Conservation (phyloP, 345 rosid genomes). For the Litchi chinensis region DNA sequence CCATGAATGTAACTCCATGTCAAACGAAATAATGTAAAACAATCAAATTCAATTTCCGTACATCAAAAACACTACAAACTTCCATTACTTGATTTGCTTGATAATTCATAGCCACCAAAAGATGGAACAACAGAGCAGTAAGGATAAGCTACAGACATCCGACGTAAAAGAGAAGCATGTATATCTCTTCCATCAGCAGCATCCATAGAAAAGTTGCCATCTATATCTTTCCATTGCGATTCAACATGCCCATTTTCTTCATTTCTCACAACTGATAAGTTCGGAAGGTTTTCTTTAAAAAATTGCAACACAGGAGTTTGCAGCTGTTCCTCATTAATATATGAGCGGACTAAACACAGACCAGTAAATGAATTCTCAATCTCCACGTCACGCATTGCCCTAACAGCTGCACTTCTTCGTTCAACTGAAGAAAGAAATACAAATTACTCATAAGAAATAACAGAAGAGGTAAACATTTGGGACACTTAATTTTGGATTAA, state of each 20-base stretch:
- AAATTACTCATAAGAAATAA: too few relatives aligned
- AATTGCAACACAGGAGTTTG: conserved; percentile 53
- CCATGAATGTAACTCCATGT: conserved; percentile 16
- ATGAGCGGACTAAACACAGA: conserved; percentile 64
- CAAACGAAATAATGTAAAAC: conserved; percentile 20
- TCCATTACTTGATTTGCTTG: conserved; percentile 47
- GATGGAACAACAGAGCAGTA: conserved; percentile 37
- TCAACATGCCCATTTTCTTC: conserved; percentile 56
- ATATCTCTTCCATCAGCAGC: conserved; percentile 40
- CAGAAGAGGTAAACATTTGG: background rate
- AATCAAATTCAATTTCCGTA: conserved; percentile 4
- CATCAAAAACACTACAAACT: background rate
- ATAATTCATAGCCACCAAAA: conserved; percentile 54
- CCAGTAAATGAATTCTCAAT: conserved; percentile 59
- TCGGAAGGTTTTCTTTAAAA: conserved; percentile 66
- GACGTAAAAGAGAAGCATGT: conserved; percentile 53
- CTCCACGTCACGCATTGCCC: conserved; percentile 75
- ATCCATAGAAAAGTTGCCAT: conserved; percentile 31
- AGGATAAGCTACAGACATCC: conserved; percentile 58
- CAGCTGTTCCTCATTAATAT: conserved; percentile 55
- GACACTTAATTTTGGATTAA: background rate
- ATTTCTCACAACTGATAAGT: conserved; percentile 42
- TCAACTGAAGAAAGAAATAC: conserved; percentile 46
- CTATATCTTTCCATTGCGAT: conserved; percentile 46
- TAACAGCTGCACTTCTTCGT: conserved; percentile 65